Evolutionary conservation across 2,329 filamentous ascomycete species (phyloP).

Genomic region (Dactylellina leptospora): DNA sequence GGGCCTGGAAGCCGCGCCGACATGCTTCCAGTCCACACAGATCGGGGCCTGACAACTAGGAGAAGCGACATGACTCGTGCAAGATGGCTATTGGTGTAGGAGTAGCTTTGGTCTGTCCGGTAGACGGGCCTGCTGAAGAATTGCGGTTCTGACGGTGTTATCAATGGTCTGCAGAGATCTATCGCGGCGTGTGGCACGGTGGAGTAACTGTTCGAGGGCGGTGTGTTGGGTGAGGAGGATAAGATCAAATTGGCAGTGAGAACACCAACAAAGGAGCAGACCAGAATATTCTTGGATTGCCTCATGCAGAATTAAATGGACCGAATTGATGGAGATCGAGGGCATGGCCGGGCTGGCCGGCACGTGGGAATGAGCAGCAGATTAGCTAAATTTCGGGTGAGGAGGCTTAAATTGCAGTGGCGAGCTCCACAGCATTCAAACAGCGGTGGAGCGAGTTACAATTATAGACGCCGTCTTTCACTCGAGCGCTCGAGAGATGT

Average conservation of each 20-base stretch:
- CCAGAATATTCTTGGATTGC: too few relatives aligned
- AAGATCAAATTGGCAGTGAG: too few relatives aligned
- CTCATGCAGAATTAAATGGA: background rate
- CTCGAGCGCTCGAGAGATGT: too few relatives aligned
- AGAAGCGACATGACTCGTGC: background rate
- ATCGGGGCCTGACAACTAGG: too few relatives aligned
- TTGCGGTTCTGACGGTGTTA: background rate
- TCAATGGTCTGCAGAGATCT: background rate
- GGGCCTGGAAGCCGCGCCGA: too few relatives aligned
- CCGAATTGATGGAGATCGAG: background rate
- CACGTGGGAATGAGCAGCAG: conserved; percentile 12
- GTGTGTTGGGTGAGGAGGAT: too few relatives aligned
- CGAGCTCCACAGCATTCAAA: conserved; percentile 22
- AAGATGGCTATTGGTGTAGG: background rate
- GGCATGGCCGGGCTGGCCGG: conserved; percentile 1
- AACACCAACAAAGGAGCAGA: too few relatives aligned
- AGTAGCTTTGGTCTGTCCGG: background rate
- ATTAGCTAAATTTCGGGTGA: conserved; percentile 8
- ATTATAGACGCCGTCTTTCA: too few relatives aligned
- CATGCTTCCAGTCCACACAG: too few relatives aligned
- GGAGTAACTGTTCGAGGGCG: too few relatives aligned
- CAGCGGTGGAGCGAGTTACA: conserved; percentile 1
- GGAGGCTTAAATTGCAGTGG: conserved; percentile 36
- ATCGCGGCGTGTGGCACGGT: too few relatives aligned
- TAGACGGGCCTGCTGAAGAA: too few relatives aligned